Percentiles rank a stretch among this genome's conserved stretches.
Conservation (phyloP, 495 filamentous ascomycete species). For the Penicillium paxilli region DNA sequence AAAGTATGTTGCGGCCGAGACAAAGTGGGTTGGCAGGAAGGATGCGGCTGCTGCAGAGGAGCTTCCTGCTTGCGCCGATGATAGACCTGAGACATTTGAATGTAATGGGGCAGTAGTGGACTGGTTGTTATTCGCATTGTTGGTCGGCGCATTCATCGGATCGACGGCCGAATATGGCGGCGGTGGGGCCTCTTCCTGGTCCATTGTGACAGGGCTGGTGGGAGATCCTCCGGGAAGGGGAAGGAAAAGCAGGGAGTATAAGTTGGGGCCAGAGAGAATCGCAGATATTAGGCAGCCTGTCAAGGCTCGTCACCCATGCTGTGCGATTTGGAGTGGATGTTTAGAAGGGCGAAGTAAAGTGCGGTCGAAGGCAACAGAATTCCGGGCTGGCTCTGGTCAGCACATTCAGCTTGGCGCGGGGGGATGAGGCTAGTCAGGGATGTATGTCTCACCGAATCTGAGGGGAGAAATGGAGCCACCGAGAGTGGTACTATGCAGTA, state of each 20-base stretch:
- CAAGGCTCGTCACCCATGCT: conserved; percentile 20
- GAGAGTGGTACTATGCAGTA: background rate
- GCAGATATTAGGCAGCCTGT: conserved; percentile 11
- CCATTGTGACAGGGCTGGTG: conserved; percentile 25
- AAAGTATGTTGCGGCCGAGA: conserved; percentile 48
- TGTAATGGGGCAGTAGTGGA: conserved; percentile 17
- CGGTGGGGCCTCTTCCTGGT: conserved; percentile 45
- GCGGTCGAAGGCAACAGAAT: conserved; percentile 26
- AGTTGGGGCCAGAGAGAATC: conserved; percentile 4
- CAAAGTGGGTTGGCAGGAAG: conserved; percentile 33
- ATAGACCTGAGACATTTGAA: conserved; percentile 13
- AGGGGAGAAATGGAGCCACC: background rate
- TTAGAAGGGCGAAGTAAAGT: background rate
- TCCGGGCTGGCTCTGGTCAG: conserved; percentile 8
- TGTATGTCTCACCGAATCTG: background rate
- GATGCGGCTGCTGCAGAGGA: conserved; percentile 14
- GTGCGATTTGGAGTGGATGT: conserved; percentile 22
- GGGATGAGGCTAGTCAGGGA: background rate
- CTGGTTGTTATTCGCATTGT: conserved; percentile 20
- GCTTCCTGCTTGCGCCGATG: conserved; percentile 19
- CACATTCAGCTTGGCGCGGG: conserved; percentile 5
- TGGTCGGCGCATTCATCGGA: conserved; percentile 31
- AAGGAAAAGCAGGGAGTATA: conserved; percentile 1
- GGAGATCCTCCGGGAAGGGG: background rate
- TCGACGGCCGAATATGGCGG: conserved; percentile 49